Conservation (phyloP, 495 filamentous ascomycete species). For the Cenococcum geophilum region DNA sequence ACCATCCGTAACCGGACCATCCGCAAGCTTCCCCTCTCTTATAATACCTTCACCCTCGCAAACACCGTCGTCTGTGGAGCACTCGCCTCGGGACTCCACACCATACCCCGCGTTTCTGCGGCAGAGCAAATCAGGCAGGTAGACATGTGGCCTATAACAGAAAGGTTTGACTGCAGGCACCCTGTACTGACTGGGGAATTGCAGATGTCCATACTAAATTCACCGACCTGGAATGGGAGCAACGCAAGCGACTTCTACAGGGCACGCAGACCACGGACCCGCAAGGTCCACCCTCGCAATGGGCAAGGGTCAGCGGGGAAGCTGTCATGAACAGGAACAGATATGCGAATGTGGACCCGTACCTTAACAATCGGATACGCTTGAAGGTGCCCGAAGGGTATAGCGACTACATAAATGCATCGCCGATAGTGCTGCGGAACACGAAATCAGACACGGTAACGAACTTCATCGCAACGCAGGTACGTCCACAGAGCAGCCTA, state of each 20-base stretch:
- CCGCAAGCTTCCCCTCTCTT: conserved; percentile 18
- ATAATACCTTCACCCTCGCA: conserved; percentile 16
- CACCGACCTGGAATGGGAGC: conserved; percentile 55
- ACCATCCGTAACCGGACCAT: conserved; percentile 14
- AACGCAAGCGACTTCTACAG: conserved; percentile 50
- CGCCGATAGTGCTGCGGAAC: conserved; percentile 66
- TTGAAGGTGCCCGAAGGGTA: conserved; percentile 72
- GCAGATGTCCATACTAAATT: conserved; percentile 46
- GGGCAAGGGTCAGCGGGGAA: conserved; percentile 50
- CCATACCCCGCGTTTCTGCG: conserved; percentile 37
- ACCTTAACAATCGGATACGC: conserved; percentile 75
- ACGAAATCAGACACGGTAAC: conserved; percentile 47
- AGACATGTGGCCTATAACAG: conserved; percentile 3
- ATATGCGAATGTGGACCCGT: conserved; percentile 81
- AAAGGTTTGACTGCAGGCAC: neutral
- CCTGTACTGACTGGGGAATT: conserved; percentile 19
- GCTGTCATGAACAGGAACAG: conserved; percentile 59
- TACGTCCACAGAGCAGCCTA: conserved; percentile 24
- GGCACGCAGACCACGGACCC: conserved; percentile 39
- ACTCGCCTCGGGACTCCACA: conserved; percentile 20
- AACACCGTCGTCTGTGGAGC: conserved; percentile 13
- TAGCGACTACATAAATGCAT: conserved; percentile 95
- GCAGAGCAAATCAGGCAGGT: conserved; percentile 37
- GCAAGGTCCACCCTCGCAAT: conserved; percentile 44
- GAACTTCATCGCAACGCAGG: conserved; percentile 64